Conservation (phyloP, 2,329 filamentous ascomycete genomes). For the Pyricularia pennisetigena region DNA sequence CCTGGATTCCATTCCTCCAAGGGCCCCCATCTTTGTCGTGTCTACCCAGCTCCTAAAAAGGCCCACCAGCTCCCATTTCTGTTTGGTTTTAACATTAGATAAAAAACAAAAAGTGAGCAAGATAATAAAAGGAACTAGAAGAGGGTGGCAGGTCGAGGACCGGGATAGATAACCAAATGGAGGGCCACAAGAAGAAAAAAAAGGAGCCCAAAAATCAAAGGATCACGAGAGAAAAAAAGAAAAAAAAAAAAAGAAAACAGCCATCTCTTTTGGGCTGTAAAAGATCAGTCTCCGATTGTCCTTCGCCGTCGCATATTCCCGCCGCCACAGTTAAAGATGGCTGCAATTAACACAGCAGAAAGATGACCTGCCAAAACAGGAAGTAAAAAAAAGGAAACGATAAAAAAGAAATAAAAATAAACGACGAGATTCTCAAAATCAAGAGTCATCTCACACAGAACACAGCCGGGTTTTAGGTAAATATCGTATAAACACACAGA, state of each 20-base stretch:
- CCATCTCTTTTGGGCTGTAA: background rate
- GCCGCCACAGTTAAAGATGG: background rate
- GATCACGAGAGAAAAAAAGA: background rate
- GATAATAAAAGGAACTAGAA: background rate
- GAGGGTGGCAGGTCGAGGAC: background rate
- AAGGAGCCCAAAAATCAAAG: background rate
- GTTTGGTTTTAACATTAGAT: background rate
- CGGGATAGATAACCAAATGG: background rate
- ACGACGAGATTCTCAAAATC: background rate
- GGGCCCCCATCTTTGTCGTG: background rate
- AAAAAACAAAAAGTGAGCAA: background rate
- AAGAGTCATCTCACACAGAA: background rate
- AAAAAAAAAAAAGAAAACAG: background rate
- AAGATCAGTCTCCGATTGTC: background rate
- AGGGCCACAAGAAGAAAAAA: background rate
- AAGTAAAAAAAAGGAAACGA: too few species aligned
- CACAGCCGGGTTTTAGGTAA: slow-evolving; percentile 2
- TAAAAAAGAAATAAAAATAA: too few species aligned
- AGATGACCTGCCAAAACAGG: background rate
- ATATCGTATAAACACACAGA: slow-evolving; percentile 1
- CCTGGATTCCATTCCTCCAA: background rate
- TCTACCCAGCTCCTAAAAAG: background rate
- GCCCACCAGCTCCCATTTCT: background rate
- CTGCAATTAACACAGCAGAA: background rate
- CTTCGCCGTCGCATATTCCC: background rate